Percentiles rank a stretch among this genome's conserved stretches.
These are phyloP conservation scores for Metschnikowia chrysomelidarum DNA, from an alignment of 805 yeast genomes.

Conservation along the genomic window DNA sequence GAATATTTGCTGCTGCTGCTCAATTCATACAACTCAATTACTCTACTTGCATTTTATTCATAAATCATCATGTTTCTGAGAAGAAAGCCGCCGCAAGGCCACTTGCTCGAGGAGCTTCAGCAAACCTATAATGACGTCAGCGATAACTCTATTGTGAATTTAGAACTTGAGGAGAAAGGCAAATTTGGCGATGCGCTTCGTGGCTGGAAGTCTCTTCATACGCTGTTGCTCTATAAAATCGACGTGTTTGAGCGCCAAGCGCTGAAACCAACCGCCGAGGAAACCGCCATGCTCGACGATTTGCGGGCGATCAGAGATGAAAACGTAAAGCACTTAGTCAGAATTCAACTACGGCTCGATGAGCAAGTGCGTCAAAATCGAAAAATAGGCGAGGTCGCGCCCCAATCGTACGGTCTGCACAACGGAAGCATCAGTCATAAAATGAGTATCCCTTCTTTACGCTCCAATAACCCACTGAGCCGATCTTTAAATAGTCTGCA, in stretches of 20 bases:
- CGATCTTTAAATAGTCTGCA: conserved; percentile 15
- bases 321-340: conserved; percentile 40
- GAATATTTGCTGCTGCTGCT: too few species aligned
- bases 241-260: conserved; percentile 49
- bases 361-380: conserved; percentile 23
- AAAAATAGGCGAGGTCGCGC: conserved; percentile 5
- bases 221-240: conserved; percentile 54
- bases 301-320: conserved; percentile 40
- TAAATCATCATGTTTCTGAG: conserved; percentile 51
- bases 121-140: conserved; percentile 63
- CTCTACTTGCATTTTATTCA: too few species aligned
- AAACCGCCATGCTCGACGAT: conserved; percentile 22
- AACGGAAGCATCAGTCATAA: conserved; percentile 8
- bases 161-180: conserved; percentile 55
- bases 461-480: conserved; percentile 16
- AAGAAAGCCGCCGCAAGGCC: conserved; percentile 57
- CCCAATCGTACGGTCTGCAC: conserved; percentile 4
- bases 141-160: conserved; percentile 53
- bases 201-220: conserved; percentile 75
- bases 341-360: conserved; percentile 41
- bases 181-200: conserved; percentile 54
- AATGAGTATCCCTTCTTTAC: conserved; percentile 29
- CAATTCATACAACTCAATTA: too few species aligned
- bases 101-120: conserved; percentile 50
- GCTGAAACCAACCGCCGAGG: conserved; percentile 23